These are phyloP conservation scores for Suillus fuscotomentosus DNA, from an alignment of 768 basidiomycete genomes.

Conservation along the genomic window DNA sequence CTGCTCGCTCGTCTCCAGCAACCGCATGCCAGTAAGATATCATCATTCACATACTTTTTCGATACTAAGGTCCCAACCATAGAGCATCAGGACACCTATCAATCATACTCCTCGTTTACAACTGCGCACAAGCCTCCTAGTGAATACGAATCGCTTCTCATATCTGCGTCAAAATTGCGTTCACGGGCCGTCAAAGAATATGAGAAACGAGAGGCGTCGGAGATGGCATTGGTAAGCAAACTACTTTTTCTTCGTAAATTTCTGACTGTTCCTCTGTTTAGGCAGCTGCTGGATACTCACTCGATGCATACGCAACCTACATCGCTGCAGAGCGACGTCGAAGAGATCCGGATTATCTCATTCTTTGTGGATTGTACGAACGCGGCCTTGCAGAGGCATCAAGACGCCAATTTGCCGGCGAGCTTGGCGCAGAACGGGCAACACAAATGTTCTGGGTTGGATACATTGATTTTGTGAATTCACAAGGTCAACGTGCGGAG, in stretches of 20 bases:
- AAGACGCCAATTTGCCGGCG: constrained; percentile 51
- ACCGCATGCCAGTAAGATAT: constrained; percentile 66
- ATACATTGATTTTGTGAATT: constrained; percentile 67
- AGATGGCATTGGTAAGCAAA: constrained; percentile 54
- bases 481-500: neutral
- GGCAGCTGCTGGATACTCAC: constrained; percentile 32
- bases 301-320: constrained; percentile 63
- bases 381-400: constrained; percentile 76
- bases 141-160: constrained; percentile 77
- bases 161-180: constrained; percentile 74
- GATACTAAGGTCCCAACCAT: neutral
- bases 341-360: constrained; percentile 56
- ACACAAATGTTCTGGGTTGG: constrained; percentile 71
- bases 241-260: neutral
- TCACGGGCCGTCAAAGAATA: constrained; percentile 58
- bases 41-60: neutral
- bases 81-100: constrained; percentile 82
- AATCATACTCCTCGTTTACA: constrained; percentile 87
- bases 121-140: constrained; percentile 68
- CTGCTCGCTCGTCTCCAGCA: constrained; percentile 68
- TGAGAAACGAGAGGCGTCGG: constrained; percentile 62
- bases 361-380: constrained; percentile 64
- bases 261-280: constrained; percentile 19
- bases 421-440: constrained; percentile 54
- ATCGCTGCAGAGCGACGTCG: constrained; percentile 60